Evolutionary conservation across 768 basidiomycete genomes (phyloP), one percentile per base, ranked within the genome.

Genomic region (Mycena olivaceomarginata): DNA sequence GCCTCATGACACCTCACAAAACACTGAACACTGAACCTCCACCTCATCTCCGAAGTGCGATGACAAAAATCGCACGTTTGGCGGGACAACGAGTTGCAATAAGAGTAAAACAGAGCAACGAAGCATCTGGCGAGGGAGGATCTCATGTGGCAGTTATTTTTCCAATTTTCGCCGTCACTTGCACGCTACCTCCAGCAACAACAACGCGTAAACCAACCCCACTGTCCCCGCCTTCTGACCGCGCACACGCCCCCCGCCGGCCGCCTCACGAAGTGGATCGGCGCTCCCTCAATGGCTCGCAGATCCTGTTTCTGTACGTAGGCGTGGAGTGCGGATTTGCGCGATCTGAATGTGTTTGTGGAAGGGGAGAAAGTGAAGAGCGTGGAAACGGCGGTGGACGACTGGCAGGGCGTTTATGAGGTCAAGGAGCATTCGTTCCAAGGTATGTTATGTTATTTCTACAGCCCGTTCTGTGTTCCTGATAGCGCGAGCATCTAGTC

Each of bases 381-480:
- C 10, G 64, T 59, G 20, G 82, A 82, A 22, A 25, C 7, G 56
- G 25, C 5, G 9, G 67, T 79, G 51, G 83, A 77, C 40, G 85
- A 77, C 41, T 89, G 87, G 83, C 72, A 73, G 12, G 89, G 88
- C 0, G 75, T 46, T n/a, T 89, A 85, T 78, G 79, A 82, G 20
- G 78, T 89, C 73, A 88, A 89, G n/a, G n/a, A n/a, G 80, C 89
- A 91, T 81, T 91, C 90, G 31, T 91, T 91, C 81, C 88, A 88
- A 83, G 81, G 88, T 88, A 73, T 45, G 83, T 80, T 43, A 2
- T 60, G 5, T 67, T 18, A 6, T 4, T 0, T 13, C 5, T 31
- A 7, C 1, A 5, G 4, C 15, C 12, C 12, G 43, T 18, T 15
- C 10, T 11, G 39, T n/a, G 40, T 40, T 69, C 18, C 5, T n/a